Evolutionary conservation across 208 protist genomes (phyloP).

Genomic region (Trypanosoma scelopori): DNA sequence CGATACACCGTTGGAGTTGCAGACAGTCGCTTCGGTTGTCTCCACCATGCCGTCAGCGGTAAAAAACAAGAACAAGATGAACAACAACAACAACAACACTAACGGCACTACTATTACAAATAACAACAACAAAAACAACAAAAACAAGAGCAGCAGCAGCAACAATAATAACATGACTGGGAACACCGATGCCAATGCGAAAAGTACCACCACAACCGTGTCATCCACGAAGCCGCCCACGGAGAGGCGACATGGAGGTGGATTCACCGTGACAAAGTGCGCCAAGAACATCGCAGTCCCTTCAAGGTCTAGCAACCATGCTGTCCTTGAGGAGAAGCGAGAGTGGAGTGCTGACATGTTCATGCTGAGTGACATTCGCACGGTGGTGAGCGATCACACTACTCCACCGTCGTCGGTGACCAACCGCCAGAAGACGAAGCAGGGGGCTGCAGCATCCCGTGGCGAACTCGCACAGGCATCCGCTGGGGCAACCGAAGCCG

Average conservation of each 20-base stretch:
- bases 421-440: neutral
- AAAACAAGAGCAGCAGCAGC: neutral
- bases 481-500: neutral
- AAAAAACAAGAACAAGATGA: neutral
- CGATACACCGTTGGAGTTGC: constrained; percentile 17
- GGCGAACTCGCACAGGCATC: neutral
- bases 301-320: neutral
- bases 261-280: constrained; percentile 6
- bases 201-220: neutral
- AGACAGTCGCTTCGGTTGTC: constrained; percentile 14
- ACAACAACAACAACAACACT: neutral
- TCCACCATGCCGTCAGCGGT: neutral
- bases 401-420: neutral
- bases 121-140: neutral
- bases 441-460: neutral
- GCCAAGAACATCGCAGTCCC: neutral
- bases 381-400: constrained; percentile 17
- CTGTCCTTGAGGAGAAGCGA: constrained; percentile 23
- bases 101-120: too few relatives aligned
- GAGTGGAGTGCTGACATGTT: constrained; percentile 30
- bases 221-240: neutral
- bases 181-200: neutral
- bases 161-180: too few relatives aligned
- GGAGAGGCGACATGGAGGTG: neutral
- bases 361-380: constrained; percentile 20